Conservation (phyloP, 2,329 filamentous ascomycete genomes). For the Didymella keratinophila region DNA sequence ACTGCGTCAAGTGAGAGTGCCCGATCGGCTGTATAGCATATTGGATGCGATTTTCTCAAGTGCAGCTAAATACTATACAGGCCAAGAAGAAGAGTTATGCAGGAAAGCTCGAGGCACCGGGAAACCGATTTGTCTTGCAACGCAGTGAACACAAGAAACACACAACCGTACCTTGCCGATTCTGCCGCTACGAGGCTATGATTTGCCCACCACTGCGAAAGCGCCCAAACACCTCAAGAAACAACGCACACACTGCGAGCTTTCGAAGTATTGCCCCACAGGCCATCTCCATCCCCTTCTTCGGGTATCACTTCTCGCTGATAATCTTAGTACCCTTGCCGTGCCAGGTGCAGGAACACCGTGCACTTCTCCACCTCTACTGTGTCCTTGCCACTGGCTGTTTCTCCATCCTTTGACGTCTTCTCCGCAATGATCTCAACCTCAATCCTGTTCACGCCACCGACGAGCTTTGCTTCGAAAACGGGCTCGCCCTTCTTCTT, state of each 20-base stretch:
- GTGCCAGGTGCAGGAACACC: slow-evolving; percentile 75
- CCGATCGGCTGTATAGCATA: not conserved
- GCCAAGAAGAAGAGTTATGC: not conserved
- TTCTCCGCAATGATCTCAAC: slow-evolving; percentile 79
- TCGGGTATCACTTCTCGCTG: not conserved
- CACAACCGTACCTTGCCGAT: slow-evolving; percentile 1
- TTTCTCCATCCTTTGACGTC: slow-evolving; percentile 34
- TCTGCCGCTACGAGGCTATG: not conserved
- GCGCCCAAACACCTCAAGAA: slow-evolving; percentile 13
- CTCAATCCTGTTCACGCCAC: slow-evolving; percentile 79
- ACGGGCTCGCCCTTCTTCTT: slow-evolving; percentile 67
- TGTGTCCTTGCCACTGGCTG: slow-evolving; percentile 54
- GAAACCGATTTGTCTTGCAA: not conserved
- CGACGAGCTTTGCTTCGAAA: slow-evolving; percentile 76
- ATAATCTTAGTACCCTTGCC: slow-evolving; percentile 31
- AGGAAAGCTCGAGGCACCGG: not conserved
- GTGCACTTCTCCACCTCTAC: slow-evolving; percentile 82
- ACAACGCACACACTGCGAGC: not conserved
- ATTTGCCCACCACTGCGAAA: slow-evolving; percentile 1
- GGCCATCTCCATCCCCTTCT: not conserved
- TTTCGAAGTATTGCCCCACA: not conserved
- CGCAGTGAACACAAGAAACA: not conserved
- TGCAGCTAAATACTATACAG: slow-evolving; percentile 6
- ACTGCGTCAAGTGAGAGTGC: not conserved
- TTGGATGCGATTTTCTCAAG: not conserved